Conservation (phyloP, 2,329 filamentous ascomycete species). For the Ascochyta rabiei region DNA sequence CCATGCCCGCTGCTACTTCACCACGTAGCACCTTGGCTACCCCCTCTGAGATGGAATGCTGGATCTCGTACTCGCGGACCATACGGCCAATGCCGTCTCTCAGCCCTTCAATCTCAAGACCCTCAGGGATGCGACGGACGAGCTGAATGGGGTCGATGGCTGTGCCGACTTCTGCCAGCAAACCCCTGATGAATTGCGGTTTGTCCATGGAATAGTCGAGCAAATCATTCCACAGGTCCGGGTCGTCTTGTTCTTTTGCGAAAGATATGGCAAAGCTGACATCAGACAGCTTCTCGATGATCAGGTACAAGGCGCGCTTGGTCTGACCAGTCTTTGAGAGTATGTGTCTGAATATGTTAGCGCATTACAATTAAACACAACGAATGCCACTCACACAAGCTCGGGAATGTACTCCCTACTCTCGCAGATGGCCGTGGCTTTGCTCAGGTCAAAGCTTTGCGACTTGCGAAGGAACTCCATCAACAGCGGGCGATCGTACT, state of each 20-base stretch:
- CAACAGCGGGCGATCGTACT: conserved; percentile 77
- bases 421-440: conserved; percentile 79
- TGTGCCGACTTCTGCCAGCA: conserved; percentile 93
- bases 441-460: conserved; percentile 87
- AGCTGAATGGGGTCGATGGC: conserved; percentile 91
- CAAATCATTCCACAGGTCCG: conserved; percentile 92
- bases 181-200: conserved; percentile 86
- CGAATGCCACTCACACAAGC: conserved; percentile 65
- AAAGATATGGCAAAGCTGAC: conserved; percentile 93
- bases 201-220: conserved; percentile 98
- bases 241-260: conserved; percentile 89
- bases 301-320: conserved; percentile 87
- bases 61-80: conserved; percentile 94
- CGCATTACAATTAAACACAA: background rate
- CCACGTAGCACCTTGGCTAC: conserved; percentile 85
- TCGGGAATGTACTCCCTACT: conserved; percentile 81
- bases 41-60: conserved; percentile 88
- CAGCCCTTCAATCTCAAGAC: conserved; percentile 88
- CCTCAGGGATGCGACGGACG: conserved; percentile 88
- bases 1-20: conserved; percentile 86
- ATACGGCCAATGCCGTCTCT: conserved; percentile 87
- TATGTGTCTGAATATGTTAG: conserved; percentile 63
- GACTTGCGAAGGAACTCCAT: conserved; percentile 88
- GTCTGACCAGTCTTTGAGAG: conserved; percentile 95
- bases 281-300: conserved; percentile 90